Base-by-base conservation (phyloP, 202 grass and related monocot species). In the Eragrostis tef region DNA sequence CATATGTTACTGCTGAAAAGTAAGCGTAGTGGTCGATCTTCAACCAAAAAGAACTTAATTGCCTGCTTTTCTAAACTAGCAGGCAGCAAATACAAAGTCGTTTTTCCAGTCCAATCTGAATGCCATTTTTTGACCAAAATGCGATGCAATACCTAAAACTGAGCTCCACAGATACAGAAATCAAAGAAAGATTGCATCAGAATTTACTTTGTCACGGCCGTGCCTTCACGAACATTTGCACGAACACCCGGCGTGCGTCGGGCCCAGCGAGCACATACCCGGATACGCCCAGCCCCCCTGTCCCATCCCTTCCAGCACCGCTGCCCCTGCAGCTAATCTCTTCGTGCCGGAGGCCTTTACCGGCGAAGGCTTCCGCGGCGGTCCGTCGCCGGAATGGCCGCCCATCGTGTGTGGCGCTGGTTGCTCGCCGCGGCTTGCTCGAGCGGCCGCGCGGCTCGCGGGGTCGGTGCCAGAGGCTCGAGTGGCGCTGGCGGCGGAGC, bases 241-340 rank as follows among this genome's bases (percentile, higher is more conserved):
- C 84, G 50, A 86, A 68, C 77, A 80, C 50, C 34, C 65, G 60
- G n/a, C 24, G 69, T 3, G 84, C 70, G 9, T 53, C 29, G 0
- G 69, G 4, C 29, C 4, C 43, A 13, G 24, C 17, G 27, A 82
- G n/a, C 27, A 14, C 20, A 57, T 6, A n/a, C n/a, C n/a, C n/a
- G n/a, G n/a, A n/a, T n/a, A 6, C 22, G 3, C 4, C 59, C 11
- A 19, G 19, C 10, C 9, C 9, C n/a, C 10, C 3, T 20, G 17
- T 27, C 58, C 9, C 70, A 25, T 70, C 29, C 4, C 24, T 60
- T 53, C 80, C 46, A 26, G 1, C 59, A 26, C 56, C 16, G 25
- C 11, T 10, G 8, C 5, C 20, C 5, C 16, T 11, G 4, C 2
- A 14, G 1, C 27, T 9, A 9, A 39, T 0, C 36, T 19, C 26